Conservation (phyloP, 2,329 filamentous ascomycete genomes). For the Ophiosphaerella narmari region DNA sequence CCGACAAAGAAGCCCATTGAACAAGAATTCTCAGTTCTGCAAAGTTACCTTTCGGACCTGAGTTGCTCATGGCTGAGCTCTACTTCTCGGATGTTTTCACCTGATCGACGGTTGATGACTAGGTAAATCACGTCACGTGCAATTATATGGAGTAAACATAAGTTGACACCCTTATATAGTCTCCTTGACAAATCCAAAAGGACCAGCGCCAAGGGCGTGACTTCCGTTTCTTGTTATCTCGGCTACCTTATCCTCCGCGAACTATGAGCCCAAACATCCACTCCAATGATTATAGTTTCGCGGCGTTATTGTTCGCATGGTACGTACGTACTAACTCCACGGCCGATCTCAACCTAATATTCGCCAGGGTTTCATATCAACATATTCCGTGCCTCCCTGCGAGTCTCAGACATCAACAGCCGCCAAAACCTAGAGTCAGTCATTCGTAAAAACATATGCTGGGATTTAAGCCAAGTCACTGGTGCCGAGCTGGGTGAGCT, state of each 20-base stretch:
- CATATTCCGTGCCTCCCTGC: background rate
- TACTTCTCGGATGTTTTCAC: slow-evolving; percentile 4
- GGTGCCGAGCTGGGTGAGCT: slow-evolving; percentile 1
- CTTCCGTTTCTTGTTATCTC: background rate
- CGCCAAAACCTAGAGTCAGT: slow-evolving; percentile 1
- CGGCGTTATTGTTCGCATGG: background rate
- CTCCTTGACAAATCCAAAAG: slow-evolving; percentile 1
- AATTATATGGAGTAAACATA: background rate
- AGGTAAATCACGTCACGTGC: background rate
- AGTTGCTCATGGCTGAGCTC: slow-evolving; percentile 7
- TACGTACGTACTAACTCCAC: background rate
- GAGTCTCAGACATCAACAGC: background rate
- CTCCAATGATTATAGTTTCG: slow-evolving; percentile 1
- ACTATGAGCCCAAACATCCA: slow-evolving; percentile 1
- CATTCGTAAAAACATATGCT: slow-evolving; percentile 6
- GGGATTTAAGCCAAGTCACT: slow-evolving; percentile 4
- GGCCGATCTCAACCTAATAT: background rate
- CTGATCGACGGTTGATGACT: background rate
- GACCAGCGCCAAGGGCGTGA: slow-evolving; percentile 1
- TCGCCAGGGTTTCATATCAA: background rate
- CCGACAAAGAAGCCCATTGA: slow-evolving; percentile 6
- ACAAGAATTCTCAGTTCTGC: slow-evolving; percentile 2
- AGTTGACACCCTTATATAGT: background rate
- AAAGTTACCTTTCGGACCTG: slow-evolving; percentile 7
- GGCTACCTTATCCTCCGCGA: slow-evolving; percentile 1